Base-by-base conservation (phyloP, 352 stramenopile genomes). In the Globisporangium splendens region DNA sequence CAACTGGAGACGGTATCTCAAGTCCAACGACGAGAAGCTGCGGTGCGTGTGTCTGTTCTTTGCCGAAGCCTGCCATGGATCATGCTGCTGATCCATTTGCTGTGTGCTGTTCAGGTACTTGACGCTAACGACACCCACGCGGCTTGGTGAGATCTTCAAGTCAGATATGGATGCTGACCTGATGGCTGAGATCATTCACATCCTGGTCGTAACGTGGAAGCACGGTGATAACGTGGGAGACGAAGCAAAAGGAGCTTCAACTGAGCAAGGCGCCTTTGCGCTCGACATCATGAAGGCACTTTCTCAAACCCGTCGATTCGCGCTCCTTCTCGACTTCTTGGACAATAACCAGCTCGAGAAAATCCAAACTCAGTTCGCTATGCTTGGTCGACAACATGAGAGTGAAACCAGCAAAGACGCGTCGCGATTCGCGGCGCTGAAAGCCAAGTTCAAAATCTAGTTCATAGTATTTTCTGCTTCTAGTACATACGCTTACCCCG, bases 81-180 rank as follows among this genome's bases (percentile, higher is more conserved):
- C 24, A 52, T 46, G 42, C 24, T n/a, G 12, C 24, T 46, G 8
- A 24, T 35, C 1, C n/a, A 18, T 14, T 5, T 38, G 21, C 2
- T 47, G 28, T 17, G 43, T 54, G 20, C 58, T 18, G 18, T 46
- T 7, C 22, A 88, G 80, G 17, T 91, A 93, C 66, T 52, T 95
- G n/a, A 48, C 68, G 44, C 21, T 87, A 49, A 86, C 79, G 17
- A 88, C 75, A 8, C 55, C 76, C 0, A 51, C 69, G 21, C 62
- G 68, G 6, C 65, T 95, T 12, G 61, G 46, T 1, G 58, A 68
- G 15, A 62, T 95, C 15, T 95, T 93, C 58, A 80, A 72, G 47
- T 21, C 62, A 12, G 86, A 93, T 31, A 76, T 95, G 22, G 83
- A 93, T 47, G 71, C 82, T 0, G 83, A 95, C 44, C 58, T 93